Conservation (phyloP, 352 stramenopile genomes). For the Thraustochytrium striatum region DNA sequence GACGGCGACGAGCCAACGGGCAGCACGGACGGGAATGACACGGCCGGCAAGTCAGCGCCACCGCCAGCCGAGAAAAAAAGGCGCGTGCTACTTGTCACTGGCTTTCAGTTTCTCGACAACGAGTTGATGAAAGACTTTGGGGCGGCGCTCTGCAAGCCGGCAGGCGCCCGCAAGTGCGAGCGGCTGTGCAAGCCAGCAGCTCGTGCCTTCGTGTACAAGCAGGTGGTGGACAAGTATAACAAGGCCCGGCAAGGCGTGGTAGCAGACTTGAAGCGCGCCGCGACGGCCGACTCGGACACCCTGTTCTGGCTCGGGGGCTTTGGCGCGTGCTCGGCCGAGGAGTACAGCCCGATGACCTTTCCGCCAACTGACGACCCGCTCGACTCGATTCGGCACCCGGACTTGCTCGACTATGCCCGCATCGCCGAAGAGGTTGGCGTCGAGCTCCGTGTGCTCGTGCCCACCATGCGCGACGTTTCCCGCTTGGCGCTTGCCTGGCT, state of each 20-base stretch:
- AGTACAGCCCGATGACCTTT: background rate
- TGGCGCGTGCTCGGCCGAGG: background rate
- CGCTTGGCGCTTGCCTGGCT: background rate
- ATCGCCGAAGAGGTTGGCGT: background rate
- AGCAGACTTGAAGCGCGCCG: background rate
- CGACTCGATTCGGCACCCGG: background rate
- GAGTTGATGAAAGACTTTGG: no score
- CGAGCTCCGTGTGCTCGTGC: background rate
- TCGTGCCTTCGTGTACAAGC: background rate
- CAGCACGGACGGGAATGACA: no score
- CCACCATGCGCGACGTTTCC: background rate
- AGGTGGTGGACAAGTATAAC: background rate
- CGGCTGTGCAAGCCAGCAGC: background rate
- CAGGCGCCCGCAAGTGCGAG: no score
- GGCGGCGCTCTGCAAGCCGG: no score
- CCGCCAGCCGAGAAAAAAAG: no score
- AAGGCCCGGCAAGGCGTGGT: background rate
- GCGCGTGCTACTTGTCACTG: no score
- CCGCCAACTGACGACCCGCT: background rate
- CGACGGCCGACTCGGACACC: background rate
- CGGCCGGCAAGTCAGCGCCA: no score
- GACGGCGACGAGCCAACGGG: no score
- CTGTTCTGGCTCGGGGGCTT: background rate
- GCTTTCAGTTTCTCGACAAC: no score
- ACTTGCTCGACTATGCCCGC: background rate